phyloP scores from a whole-genome alignment of 352 stramenopile species.

The Pythium brassicae region DNA sequence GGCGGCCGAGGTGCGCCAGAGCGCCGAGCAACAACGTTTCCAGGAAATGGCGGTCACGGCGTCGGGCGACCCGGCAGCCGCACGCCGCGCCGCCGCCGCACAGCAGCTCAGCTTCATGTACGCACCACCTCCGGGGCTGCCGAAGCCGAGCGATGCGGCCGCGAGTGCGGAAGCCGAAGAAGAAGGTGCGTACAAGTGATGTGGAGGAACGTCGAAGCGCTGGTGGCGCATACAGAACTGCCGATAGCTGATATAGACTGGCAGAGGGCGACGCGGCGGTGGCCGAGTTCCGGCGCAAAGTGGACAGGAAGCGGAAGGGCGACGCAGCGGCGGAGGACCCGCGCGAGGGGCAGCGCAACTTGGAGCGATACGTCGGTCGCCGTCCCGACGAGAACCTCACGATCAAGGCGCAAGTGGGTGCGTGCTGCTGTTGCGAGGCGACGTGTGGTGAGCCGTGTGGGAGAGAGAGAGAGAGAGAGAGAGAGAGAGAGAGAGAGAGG shows the following conservation, averaged over 20 bases:
- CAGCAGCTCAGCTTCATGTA: slow-evolving; percentile 80
- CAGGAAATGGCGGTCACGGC: slow-evolving; percentile 53
- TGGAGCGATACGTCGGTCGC: slow-evolving; percentile 73
- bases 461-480: too few relatives aligned
- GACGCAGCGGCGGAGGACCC: slow-evolving; percentile 6
- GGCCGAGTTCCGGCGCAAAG: slow-evolving; percentile 61
- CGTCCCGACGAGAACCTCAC: slow-evolving; percentile 66
- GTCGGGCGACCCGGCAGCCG: slow-evolving; percentile 44
- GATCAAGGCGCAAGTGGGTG: slow-evolving; percentile 74
- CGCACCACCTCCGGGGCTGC: slow-evolving; percentile 57
- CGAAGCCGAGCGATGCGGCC: slow-evolving; percentile 31
- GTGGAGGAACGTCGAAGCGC: too few relatives aligned
- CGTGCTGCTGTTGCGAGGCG: too few relatives aligned
- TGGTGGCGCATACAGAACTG: too few relatives aligned
- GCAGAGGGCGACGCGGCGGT: slow-evolving; percentile 25
- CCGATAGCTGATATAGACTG: slow-evolving; percentile 19
- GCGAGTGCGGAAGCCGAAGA: slow-evolving; percentile 18
- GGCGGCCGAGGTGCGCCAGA: slow-evolving; percentile 63
- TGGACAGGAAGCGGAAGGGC: slow-evolving; percentile 27
- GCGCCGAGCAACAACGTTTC: slow-evolving; percentile 39
- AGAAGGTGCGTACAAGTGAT: not conserved
- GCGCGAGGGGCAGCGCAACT: slow-evolving; percentile 30
- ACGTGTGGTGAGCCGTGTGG: too few relatives aligned
- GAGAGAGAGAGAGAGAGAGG: too few relatives aligned
- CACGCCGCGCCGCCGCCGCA: slow-evolving; percentile 28